These are phyloP conservation scores for Monosporozyma siamensis DNA, from an alignment of 805 yeast genomes.

Conservation along the genomic window DNA sequence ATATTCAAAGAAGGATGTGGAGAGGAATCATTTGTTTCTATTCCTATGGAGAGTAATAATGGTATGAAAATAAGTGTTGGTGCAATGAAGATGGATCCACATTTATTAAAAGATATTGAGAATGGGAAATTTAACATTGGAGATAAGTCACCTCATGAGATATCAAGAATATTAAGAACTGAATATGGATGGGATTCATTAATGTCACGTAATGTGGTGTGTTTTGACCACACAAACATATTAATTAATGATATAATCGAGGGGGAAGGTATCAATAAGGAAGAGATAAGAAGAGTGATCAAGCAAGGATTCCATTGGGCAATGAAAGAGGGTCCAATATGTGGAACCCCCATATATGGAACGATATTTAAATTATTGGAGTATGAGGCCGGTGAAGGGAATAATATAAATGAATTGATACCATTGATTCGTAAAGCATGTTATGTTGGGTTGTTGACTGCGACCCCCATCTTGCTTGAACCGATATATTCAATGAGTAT, in stretches of 20 bases:
- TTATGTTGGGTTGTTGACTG: conserved; percentile 67
- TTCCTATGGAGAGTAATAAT: conserved; percentile 50
- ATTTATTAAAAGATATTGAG: conserved; percentile 32
- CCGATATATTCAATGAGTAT: conserved; percentile 62
- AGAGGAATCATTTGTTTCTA: conserved; percentile 56
- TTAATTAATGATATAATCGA: conserved; percentile 65
- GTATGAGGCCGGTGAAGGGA: conserved; percentile 38
- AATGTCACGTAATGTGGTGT: conserved; percentile 76
- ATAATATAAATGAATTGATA: conserved; percentile 54
- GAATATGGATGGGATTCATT: conserved; percentile 74
- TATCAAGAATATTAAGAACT: conserved; percentile 41
- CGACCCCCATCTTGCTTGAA: conserved; percentile 71
- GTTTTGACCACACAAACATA: conserved; percentile 59
- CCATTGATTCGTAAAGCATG: conserved; percentile 82
- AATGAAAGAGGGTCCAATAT: conserved; percentile 79
- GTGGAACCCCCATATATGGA: conserved; percentile 70
- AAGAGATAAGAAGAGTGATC: conserved; percentile 44
- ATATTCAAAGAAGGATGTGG: conserved; percentile 69
- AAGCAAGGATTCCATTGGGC: conserved; percentile 80
- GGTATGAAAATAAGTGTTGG: conserved; percentile 51
- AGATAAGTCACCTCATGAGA: conserved; percentile 44
- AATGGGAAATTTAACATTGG: conserved; percentile 31
- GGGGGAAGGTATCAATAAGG: conserved; percentile 54
- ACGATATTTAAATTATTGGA: conserved; percentile 63
- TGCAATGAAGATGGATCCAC: conserved; percentile 62